Conservation (phyloP, 2,329 filamentous ascomycete species). For the Periconia sp. region DNA sequence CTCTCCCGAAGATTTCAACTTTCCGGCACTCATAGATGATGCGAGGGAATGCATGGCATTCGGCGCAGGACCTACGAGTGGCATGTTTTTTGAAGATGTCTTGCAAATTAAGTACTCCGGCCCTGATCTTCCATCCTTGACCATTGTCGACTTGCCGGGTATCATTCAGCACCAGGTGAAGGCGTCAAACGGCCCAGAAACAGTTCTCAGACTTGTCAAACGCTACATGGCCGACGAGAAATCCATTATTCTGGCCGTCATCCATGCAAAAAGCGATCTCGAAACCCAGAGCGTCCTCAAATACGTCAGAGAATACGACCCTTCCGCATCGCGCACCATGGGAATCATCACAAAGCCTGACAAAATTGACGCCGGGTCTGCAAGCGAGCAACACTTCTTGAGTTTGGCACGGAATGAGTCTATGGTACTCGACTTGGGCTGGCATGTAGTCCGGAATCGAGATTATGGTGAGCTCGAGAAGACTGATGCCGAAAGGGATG, state of each 20-base stretch:
- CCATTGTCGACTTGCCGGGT: conserved; percentile 59
- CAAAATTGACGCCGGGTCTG: conserved; percentile 26
- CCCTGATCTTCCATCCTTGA: conserved; percentile 47
- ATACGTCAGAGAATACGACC: conserved; percentile 6
- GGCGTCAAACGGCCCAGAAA: conserved; percentile 45
- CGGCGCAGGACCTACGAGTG: not conserved
- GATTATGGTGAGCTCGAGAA: conserved; percentile 19
- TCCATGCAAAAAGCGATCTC: conserved; percentile 46
- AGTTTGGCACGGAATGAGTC: conserved; percentile 37
- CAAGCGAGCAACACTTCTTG: conserved; percentile 20
- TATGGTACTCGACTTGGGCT: conserved; percentile 34
- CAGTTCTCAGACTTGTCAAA: conserved; percentile 51
- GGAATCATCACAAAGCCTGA: conserved; percentile 52
- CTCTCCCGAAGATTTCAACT: conserved; percentile 31
- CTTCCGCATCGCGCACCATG: conserved; percentile 36
- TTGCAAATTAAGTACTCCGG: conserved; percentile 33
- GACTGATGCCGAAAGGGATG: conserved; percentile 24
- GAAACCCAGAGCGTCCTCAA: conserved; percentile 44
- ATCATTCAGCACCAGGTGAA: conserved; percentile 55
- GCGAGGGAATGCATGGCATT: conserved; percentile 53
- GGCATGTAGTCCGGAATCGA: conserved; percentile 44
- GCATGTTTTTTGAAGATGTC: conserved; percentile 26
- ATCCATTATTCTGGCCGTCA: conserved; percentile 51
- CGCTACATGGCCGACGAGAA: conserved; percentile 45
- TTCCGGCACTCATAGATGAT: conserved; percentile 51